These are phyloP conservation scores for Xylariales sp. DNA, from an alignment of 2,329 filamentous ascomycete genomes.

Conservation along the genomic window DNA sequence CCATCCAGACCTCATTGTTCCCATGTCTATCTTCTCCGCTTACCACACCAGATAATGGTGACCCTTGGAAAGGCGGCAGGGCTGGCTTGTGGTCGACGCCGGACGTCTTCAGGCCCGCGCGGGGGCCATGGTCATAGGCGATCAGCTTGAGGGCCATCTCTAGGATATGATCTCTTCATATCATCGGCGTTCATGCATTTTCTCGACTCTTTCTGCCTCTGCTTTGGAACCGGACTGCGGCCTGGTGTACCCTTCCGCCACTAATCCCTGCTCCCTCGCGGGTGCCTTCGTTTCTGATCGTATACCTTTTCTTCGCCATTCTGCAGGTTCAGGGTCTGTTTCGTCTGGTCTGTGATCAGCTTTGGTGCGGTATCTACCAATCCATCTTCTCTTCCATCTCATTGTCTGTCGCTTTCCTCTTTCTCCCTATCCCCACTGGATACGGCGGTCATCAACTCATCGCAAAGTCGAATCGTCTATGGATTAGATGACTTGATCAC, in stretches of 20 bases:
- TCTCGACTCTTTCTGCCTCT: slow-evolving; percentile 20
- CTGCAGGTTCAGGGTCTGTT: slow-evolving; percentile 38
- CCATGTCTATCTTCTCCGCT: slow-evolving; percentile 8
- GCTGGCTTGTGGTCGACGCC: slow-evolving; percentile 22
- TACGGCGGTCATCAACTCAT: slow-evolving; percentile 12
- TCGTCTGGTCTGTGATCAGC: slow-evolving; percentile 40
- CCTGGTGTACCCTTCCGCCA: slow-evolving; percentile 26
- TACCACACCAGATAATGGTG: slow-evolving; percentile 14
- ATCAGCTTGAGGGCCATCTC: slow-evolving; percentile 14
- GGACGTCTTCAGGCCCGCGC: slow-evolving; percentile 27
- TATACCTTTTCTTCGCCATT: slow-evolving; percentile 22
- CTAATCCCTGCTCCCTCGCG: slow-evolving; percentile 22
- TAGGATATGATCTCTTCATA: slow-evolving; percentile 20
- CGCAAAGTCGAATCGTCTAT: slow-evolving; percentile 24
- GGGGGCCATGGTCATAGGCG: slow-evolving; percentile 18
- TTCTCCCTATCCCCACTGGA: slow-evolving; percentile 14
- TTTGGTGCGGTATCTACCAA: too few species aligned
- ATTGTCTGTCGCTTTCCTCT: slow-evolving; percentile 8
- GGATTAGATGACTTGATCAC: slow-evolving; percentile 42
- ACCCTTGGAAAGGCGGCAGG: slow-evolving; percentile 22
- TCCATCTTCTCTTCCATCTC: slow-evolving; percentile 12
- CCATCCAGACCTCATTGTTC: slow-evolving; percentile 4
- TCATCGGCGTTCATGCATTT: slow-evolving; percentile 22
- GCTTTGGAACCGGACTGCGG: slow-evolving; percentile 25
- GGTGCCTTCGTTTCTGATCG: slow-evolving; percentile 30